These are phyloP conservation scores for Antarctomyces pellizariae DNA, from an alignment of 495 filamentous ascomycete genomes.

Conservation along the genomic window DNA sequence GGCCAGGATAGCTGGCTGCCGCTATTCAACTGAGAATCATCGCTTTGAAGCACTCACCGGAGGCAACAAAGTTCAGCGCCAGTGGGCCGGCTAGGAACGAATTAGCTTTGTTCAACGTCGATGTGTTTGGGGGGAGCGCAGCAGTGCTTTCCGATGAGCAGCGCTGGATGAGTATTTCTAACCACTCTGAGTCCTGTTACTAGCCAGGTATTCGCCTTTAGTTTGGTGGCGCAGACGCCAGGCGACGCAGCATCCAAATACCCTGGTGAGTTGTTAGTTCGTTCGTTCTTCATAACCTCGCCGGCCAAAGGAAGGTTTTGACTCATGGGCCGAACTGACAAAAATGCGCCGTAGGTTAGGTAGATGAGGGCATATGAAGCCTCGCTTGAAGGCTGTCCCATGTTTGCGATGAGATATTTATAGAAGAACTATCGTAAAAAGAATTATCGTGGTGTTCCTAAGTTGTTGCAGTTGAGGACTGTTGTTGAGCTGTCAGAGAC, in stretches of 20 bases:
- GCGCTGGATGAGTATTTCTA: constrained; percentile 14
- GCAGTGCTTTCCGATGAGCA: background rate
- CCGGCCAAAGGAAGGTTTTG: background rate
- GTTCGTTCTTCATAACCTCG: background rate
- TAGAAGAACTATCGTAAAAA: too few species aligned
- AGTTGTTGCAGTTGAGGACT: too few species aligned
- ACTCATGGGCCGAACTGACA: constrained; percentile 23
- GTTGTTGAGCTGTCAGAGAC: too few species aligned
- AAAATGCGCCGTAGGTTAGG: constrained; percentile 42
- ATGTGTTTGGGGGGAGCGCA: background rate
- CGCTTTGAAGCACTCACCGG: constrained; percentile 38
- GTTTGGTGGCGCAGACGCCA: constrained; percentile 43
- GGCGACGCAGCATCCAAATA: constrained; percentile 38
- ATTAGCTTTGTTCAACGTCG: constrained; percentile 8
- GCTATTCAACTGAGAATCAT: constrained; percentile 12
- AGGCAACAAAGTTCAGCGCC: constrained; percentile 62
- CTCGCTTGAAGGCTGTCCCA: constrained; percentile 44
- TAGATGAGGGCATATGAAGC: constrained; percentile 61
- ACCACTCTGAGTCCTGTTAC: constrained; percentile 59
- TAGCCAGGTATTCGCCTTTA: constrained; percentile 42
- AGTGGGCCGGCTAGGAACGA: constrained; percentile 34
- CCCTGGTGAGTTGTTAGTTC: constrained; percentile 16
- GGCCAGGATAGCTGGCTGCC: constrained; percentile 22
- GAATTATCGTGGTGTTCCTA: too few species aligned
- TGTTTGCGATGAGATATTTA: too few species aligned